Evolutionary conservation across 495 filamentous ascomycete species (phyloP), one percentile per base, ranked within the genome.

Genomic region (Tuber magnatum): DNA sequence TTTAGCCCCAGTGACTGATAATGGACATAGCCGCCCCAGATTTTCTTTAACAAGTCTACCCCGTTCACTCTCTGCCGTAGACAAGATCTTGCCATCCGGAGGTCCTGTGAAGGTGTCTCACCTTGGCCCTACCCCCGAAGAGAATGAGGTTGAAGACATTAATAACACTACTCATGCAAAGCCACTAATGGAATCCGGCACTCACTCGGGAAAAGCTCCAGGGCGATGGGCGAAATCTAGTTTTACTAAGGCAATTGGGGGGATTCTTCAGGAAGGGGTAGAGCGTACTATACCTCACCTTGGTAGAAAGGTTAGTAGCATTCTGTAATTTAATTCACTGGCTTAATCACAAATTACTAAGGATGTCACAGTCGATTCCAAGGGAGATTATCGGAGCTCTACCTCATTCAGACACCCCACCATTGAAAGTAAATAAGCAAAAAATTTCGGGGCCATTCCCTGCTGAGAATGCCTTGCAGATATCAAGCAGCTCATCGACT

Each of bases 381-480:
- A 32, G 18, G 6, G 56, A 65, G 28, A 65, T 35, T 18, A 12
- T 3, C 5, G 14, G 5, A 35, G 18, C n/a, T 6, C 56, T 35
- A 0, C 28, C n/a, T 6, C 12, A 32, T 9, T 1, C 12, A 10
- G 32, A 14, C 24, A 4, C 51, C 4, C 56, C 3, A 6, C 56
- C 56, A 16, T 18, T 65, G 42, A 72, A 40, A 43, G 28, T 78
- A 10, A 70, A 71, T 28, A 79, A 79, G 70, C 28, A 68, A 3
- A 56, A 46, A 1, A 79, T 79, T 14, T 78, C 76, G 42, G 35
- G 28, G 12, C 77, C 77, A 39, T 75, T 78, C 28, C 76, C 77
- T 28, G 51, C 73, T 16, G 77, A 72, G 8, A 79, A 79, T 40
- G 76, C 77, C 28, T 35, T 78, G 16, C 71, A 79, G 28, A 8